phyloP scores from a whole-genome alignment of 176 grass and related monocot species.

The Triticum urartu region DNA sequence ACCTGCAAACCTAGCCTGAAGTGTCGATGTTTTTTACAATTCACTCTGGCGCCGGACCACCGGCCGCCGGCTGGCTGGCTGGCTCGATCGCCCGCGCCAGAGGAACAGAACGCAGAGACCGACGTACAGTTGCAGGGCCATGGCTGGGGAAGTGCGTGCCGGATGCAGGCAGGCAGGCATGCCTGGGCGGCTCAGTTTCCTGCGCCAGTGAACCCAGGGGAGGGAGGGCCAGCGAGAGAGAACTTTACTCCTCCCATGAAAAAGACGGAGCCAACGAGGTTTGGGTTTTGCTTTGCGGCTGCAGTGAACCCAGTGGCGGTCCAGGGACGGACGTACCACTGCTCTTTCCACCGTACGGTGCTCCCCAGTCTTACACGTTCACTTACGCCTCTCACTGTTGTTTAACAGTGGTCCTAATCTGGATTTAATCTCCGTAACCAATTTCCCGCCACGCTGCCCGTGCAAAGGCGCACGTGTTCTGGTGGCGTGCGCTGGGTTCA shows the following conservation, averaged over 20 bases:
- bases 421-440: no score
- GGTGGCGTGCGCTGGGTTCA: neutral
- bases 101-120: slow-evolving; percentile 32
- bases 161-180: neutral
- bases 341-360: neutral
- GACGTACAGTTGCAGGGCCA: slow-evolving; percentile 26
- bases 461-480: no score
- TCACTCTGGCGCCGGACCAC: neutral
- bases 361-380: neutral
- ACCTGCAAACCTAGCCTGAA: no score
- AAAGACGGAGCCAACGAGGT: neutral
- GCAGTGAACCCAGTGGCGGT: neutral
- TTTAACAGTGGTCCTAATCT: no score
- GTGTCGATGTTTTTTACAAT: no score
- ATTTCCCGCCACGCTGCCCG: no score
- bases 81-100: neutral
- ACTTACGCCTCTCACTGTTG: neutral
- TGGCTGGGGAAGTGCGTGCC: neutral
- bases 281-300: neutral
- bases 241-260: neutral
- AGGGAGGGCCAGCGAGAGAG: neutral
- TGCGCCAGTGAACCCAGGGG: neutral
- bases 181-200: neutral
- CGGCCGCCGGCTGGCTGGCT: neutral
- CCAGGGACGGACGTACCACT: neutral